phyloP scores from a whole-genome alignment of 179 eudicot genomes.

The Nepenthes alata region DNA sequence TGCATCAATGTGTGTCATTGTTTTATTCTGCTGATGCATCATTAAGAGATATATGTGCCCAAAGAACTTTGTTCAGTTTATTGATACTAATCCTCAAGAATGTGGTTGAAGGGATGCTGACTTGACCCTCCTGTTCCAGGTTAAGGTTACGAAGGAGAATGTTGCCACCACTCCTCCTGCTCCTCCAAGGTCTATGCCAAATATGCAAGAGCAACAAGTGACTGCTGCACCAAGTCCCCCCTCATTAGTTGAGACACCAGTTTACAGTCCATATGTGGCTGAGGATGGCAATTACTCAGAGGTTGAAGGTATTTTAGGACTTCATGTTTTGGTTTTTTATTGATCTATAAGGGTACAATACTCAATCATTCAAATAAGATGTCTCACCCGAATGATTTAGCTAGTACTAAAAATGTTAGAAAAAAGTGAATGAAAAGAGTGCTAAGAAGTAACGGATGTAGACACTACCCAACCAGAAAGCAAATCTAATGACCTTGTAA shows the following conservation, averaged over 20 bases:
- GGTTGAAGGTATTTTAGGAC: neutral
- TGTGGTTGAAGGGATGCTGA: conserved; percentile 1
- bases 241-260: conserved; percentile 18
- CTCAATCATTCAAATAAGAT: too few relatives aligned
- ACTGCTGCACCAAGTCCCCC: conserved; percentile 18
- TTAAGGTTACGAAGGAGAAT: conserved; percentile 45
- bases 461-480: too few relatives aligned
- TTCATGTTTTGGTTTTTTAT: neutral
- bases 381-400: too few relatives aligned
- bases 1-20: neutral
- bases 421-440: too few relatives aligned
- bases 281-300: conserved; percentile 51
- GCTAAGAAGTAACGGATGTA: too few relatives aligned
- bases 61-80: neutral
- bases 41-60: neutral
- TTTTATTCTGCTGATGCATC: neutral
- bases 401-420: too few relatives aligned
- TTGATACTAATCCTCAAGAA: neutral
- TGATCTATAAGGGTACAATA: too few relatives aligned
- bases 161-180: conserved; percentile 26
- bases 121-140: conserved; percentile 18
- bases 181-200: conserved; percentile 30
- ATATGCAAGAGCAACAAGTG: conserved; percentile 31
- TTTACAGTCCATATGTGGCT: conserved; percentile 20
- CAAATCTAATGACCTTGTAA: neutral